These are phyloP conservation scores for Ophidiomyces ophidiicola DNA, from an alignment of 2,329 filamentous ascomycete species.

Conservation along the genomic window DNA sequence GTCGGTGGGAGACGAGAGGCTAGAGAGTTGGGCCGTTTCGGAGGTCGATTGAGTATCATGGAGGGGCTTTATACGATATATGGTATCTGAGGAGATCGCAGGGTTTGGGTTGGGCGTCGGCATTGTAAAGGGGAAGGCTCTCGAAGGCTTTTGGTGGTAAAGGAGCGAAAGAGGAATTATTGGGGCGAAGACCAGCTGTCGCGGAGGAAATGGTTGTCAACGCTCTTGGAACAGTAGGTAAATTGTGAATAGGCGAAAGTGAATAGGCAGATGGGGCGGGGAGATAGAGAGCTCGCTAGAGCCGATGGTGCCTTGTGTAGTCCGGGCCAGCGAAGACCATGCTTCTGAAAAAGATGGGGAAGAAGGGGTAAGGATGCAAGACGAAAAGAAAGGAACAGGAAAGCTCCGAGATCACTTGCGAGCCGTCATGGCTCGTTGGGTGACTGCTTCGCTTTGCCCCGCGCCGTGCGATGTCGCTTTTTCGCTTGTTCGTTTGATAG, in stretches of 20 bases:
- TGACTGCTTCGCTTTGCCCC: too few relatives aligned
- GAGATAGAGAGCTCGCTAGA: too few relatives aligned
- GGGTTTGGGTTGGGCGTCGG: constrained; percentile 2
- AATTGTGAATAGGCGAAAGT: too few relatives aligned
- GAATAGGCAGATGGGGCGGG: too few relatives aligned
- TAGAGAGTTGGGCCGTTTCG: constrained; percentile 21
- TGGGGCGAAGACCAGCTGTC: constrained; percentile 10
- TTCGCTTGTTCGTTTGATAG: neutral
- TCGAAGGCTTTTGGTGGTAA: neutral
- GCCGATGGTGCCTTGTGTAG: neutral
- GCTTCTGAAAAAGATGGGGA: too few relatives aligned
- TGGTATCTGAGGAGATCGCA: neutral
- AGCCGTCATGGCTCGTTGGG: too few relatives aligned
- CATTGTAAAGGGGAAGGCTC: neutral
- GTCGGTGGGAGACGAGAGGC: constrained; percentile 29
- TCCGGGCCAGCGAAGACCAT: neutral
- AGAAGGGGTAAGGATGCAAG: too few relatives aligned
- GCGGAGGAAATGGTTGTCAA: neutral
- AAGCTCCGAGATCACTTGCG: too few relatives aligned
- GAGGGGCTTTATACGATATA: constrained; percentile 21
- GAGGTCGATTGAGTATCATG: constrained; percentile 30
- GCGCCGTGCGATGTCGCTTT: neutral
- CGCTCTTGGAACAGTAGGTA: too few relatives aligned
- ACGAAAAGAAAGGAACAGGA: too few relatives aligned
- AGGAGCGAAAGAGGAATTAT: neutral